These are phyloP conservation scores for Arabis alpina DNA, from an alignment of 345 rosid genomes.

Conservation along the genomic window DNA sequence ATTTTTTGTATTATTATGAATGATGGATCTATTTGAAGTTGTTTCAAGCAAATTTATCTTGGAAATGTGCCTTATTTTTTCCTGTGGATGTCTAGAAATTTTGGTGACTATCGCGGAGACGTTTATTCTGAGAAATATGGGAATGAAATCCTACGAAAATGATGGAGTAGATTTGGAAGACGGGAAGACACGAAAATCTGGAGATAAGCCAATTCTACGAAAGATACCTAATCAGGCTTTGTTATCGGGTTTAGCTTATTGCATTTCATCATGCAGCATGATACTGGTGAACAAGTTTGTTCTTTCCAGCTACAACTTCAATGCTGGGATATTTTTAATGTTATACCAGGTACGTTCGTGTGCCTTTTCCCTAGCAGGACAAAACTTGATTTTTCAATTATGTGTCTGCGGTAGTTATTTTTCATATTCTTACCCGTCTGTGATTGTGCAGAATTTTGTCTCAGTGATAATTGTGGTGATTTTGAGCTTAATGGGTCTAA, in stretches of 20 bases:
- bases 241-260: conserved; percentile 86
- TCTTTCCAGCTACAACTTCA: conserved; percentile 90
- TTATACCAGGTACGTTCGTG: conserved; percentile 75
- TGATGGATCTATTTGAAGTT: background rate
- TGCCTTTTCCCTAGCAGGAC: background rate
- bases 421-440: conserved; percentile 10
- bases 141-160: conserved; percentile 62
- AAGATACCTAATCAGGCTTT: conserved; percentile 79
- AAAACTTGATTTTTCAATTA: background rate
- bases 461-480: conserved; percentile 78
- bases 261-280: conserved; percentile 97
- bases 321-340: conserved; percentile 96
- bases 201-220: conserved; percentile 56
- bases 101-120: background rate
- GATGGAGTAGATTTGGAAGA: conserved; percentile 81
- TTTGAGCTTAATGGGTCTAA: conserved; percentile 69
- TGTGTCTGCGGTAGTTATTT: background rate
- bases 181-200: conserved; percentile 66
- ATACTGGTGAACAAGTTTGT: conserved; percentile 92
- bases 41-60: background rate
- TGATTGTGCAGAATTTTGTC: conserved; percentile 78
- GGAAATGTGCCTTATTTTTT: background rate
- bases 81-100: background rate
- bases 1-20: conserved; percentile 1
- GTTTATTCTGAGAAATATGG: background rate